phyloP scores from a whole-genome alignment of 2,329 filamentous ascomycete genomes.

The Calonectria montana region DNA sequence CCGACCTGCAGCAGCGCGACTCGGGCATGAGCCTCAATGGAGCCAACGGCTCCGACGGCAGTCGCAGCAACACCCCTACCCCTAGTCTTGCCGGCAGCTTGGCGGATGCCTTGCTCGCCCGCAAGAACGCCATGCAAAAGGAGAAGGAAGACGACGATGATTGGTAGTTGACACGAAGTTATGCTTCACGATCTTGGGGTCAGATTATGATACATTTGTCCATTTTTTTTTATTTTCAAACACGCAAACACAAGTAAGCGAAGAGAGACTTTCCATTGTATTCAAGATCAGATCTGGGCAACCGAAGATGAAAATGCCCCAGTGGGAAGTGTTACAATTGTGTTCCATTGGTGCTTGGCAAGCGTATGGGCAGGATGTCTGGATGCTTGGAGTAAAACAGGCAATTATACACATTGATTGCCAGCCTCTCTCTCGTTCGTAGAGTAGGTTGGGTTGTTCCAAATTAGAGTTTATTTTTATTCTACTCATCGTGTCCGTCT shows the following conservation, averaged over 20 bases:
- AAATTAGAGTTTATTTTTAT: conserved; percentile 33
- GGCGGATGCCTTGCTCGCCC: conserved; percentile 81
- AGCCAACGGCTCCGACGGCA: conserved; percentile 67
- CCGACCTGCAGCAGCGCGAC: conserved; percentile 77
- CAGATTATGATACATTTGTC: conserved; percentile 33
- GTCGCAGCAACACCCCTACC: conserved; percentile 77
- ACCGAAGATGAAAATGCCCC: conserved; percentile 35
- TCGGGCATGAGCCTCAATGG: conserved; percentile 72
- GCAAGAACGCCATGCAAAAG: conserved; percentile 81
- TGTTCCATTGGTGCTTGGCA: conserved; percentile 36
- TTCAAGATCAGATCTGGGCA: conserved; percentile 43
- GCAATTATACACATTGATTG: conserved; percentile 19
- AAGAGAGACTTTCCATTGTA: conserved; percentile 36
- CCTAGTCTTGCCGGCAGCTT: conserved; percentile 79
- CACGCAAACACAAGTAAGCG: conserved; percentile 26
- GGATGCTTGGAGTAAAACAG: conserved; percentile 35
- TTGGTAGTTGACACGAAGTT: conserved; percentile 61
- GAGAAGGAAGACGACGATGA: conserved; percentile 77
- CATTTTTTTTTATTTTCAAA: conserved; percentile 20
- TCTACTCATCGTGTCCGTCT: conserved; percentile 46
- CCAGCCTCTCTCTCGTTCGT: conserved; percentile 6
- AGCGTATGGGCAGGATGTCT: conserved; percentile 32
- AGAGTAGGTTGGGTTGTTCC: conserved; percentile 32
- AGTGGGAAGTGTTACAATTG: conserved; percentile 34
- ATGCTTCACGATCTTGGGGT: conserved; percentile 39